Base-by-base conservation (phyloP, 768 basidiomycete genomes). In the Suillus subaureus region DNA sequence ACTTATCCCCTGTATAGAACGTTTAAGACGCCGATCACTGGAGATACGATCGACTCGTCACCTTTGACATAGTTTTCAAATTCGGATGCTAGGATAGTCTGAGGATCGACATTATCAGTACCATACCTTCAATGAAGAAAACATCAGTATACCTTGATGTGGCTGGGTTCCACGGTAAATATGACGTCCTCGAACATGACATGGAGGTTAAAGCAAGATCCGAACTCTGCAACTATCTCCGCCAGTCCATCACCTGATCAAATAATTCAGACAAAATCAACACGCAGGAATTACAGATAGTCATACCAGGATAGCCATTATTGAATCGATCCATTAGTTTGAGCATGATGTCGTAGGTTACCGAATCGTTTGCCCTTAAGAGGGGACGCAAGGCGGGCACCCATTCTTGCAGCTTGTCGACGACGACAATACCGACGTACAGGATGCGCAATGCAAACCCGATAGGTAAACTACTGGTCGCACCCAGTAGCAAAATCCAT, bases 41-140 rank as follows among this genome's bases (percentile, higher is more conserved):
- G 7, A 7, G 6, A 42, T 0, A 33, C 42, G 21, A 37, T 7
- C 7, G 21, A 55, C 61, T 51, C 3, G 16, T 6, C 65, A 84
- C 87, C 87, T 79, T 89, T 89, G 47, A 82, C 82, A 65, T 84
- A 89, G 69, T 84, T 88, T 12, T 79, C 76, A 65, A 89, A 89
- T 64, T 88, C 83, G 0, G 85, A 85, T 0, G 86, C 80, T 3
- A 89, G 74, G 21, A 88, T 85, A 4, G 80, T 70, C 72, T 77
- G 52, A 7, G 4, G 23, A 21, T 7, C 0, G 15, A 47, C 23
- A 5, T 9, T 4, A 28, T 18, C 18, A 40, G 13, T 11, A 11
- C 40, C 28, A 26, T 15, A 28, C 1, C 21, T 16, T 7, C 6
- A 16, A 49, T 31, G 45, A 43, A 31, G 16, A 62, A 57, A 16